Evolutionary conservation across 2,329 filamentous ascomycete genomes (phyloP).

Genomic region (Chrysoporthe deuterocubensis): DNA sequence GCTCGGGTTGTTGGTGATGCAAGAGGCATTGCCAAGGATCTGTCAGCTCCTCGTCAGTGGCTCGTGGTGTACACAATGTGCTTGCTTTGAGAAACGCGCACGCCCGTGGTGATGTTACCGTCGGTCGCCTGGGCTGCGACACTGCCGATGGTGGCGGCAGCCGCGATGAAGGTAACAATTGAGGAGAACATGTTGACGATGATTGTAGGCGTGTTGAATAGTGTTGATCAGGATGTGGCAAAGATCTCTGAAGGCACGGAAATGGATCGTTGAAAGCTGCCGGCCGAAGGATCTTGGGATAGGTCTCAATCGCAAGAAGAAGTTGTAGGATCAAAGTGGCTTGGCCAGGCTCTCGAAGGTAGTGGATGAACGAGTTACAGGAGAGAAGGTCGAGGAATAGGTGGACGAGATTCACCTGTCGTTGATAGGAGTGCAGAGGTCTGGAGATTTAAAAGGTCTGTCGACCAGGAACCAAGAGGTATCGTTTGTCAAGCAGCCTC

Average conservation of each 20-base stretch:
- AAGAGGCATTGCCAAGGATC: conserved; percentile 22
- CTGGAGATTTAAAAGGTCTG: background rate
- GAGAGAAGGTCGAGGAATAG: too few relatives aligned
- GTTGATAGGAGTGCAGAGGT: too few relatives aligned
- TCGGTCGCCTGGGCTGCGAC: conserved; percentile 8
- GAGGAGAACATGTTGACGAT: conserved; percentile 19
- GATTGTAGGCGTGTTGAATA: background rate
- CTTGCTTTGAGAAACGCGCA: background rate
- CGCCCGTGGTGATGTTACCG: conserved; percentile 15
- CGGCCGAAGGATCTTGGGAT: background rate
- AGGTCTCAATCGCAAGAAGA: background rate
- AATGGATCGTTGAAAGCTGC: background rate
- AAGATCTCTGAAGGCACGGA: background rate
- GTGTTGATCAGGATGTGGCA: background rate
- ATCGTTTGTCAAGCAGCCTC: background rate
- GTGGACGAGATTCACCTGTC: too few relatives aligned
- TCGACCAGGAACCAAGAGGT: background rate
- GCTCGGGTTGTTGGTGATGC: conserved; percentile 20
- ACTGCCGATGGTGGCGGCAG: conserved; percentile 11
- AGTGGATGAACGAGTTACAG: too few relatives aligned
- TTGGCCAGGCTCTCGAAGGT: too few relatives aligned
- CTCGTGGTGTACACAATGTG: background rate
- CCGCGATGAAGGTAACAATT: conserved; percentile 3
- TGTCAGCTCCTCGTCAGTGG: conserved; percentile 4
- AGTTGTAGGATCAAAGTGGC: background rate